phyloP scores from a whole-genome alignment of 495 filamentous ascomycete genomes.

The Tuber microsphaerosporum region DNA sequence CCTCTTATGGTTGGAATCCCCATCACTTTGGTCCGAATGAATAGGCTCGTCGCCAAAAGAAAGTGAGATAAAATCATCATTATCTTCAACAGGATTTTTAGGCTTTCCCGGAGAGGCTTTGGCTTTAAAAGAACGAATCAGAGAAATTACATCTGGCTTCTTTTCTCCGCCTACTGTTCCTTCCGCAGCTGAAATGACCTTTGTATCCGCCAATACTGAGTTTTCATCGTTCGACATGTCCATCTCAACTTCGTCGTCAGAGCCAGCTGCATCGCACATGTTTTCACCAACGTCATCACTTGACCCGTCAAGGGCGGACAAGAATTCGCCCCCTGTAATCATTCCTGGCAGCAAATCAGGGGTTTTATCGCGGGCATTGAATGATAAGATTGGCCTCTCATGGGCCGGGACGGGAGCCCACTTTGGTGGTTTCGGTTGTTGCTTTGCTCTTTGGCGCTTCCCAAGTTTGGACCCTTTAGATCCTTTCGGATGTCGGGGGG shows the following conservation, averaged over 20 bases:
- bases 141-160: constrained; percentile 40
- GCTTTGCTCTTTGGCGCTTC: constrained; percentile 23
- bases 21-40: not conserved
- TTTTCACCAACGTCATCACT: constrained; percentile 28
- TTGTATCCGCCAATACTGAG: constrained; percentile 5
- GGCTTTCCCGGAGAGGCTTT: constrained; percentile 38
- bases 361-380: constrained; percentile 38
- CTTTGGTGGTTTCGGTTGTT: not conserved
- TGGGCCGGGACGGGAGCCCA: constrained; percentile 36
- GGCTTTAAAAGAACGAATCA: constrained; percentile 45
- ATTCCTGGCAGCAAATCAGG: constrained; percentile 39
- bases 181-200: constrained; percentile 2
- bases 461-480: constrained; percentile 19
- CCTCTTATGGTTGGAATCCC: constrained; percentile 18
- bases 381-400: constrained; percentile 40
- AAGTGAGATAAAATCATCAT: constrained; percentile 47
- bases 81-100: constrained; percentile 44
- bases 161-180: constrained; percentile 17
- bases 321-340: constrained; percentile 18
- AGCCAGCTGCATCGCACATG: constrained; percentile 8
- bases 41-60: constrained; percentile 42
- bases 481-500: constrained; percentile 6
- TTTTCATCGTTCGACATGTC: constrained; percentile 29
- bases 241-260: constrained; percentile 14
- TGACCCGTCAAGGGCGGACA: constrained; percentile 13